phyloP scores from a whole-genome alignment of 2,329 filamentous ascomycete genomes.

The Arthrobotrys sinensis region DNA sequence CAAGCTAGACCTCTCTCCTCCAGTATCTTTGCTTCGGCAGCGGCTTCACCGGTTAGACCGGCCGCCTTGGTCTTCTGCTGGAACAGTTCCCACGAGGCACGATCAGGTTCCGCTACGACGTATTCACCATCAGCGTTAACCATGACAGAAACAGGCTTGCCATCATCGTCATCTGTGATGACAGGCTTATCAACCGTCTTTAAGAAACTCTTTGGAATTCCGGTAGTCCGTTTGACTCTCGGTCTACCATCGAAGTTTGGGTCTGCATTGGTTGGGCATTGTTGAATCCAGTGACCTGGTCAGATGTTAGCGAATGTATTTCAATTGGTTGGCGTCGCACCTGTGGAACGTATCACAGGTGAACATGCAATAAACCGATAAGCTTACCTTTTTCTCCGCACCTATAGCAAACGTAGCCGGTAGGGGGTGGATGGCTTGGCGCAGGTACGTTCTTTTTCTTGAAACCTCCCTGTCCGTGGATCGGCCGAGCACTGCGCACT shows the following conservation, averaged over 20 bases:
- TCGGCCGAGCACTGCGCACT: slow-evolving; percentile 68
- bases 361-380: neutral
- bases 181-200: slow-evolving; percentile 95
- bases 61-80: slow-evolving; percentile 85
- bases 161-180: slow-evolving; percentile 82
- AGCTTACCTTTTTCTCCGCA: slow-evolving; percentile 86
- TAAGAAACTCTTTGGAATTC: slow-evolving; percentile 94
- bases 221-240: slow-evolving; percentile 94
- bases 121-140: slow-evolving; percentile 97
- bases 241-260: slow-evolving; percentile 94
- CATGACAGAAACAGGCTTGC: slow-evolving; percentile 89
- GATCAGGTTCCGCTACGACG: slow-evolving; percentile 95
- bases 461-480: slow-evolving; percentile 66
- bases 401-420: slow-evolving; percentile 95
- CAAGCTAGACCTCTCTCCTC: slow-evolving; percentile 83
- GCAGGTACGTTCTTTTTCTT: slow-evolving; percentile 76
- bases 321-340: slow-evolving; percentile 7
- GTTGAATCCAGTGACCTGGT: slow-evolving; percentile 94
- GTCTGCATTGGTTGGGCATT: slow-evolving; percentile 98
- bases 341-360: slow-evolving; percentile 41
- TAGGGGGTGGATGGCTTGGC: slow-evolving; percentile 92
- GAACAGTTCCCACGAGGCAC: slow-evolving; percentile 95
- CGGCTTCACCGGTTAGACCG: slow-evolving; percentile 84
- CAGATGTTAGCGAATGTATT: slow-evolving; percentile 64
- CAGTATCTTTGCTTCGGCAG: slow-evolving; percentile 72